A percentile compares a stretch with the other conserved stretches of the same genome.
phyloP scores from a whole-genome alignment of 805 yeast species.

The Yamadazyma kitorensis region DNA sequence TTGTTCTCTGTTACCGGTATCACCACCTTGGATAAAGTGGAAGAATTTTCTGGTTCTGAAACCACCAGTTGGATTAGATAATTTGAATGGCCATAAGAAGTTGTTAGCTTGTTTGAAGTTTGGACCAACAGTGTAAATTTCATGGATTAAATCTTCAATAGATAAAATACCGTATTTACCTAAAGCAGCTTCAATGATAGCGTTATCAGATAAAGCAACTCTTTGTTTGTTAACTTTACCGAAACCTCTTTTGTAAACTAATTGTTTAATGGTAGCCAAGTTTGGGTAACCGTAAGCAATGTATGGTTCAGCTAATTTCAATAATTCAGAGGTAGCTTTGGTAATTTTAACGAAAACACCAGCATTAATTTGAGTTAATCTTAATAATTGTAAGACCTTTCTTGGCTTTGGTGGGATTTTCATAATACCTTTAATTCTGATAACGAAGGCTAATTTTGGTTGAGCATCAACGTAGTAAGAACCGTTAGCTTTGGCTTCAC shows the following conservation, averaged over 20 bases:
- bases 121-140: conserved; percentile 94
- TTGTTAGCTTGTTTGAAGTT: conserved; percentile 98
- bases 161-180: conserved; percentile 93
- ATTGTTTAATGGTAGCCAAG: conserved; percentile 85
- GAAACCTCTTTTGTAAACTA: conserved; percentile 96
- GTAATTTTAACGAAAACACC: conserved; percentile 94
- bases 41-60: conserved; percentile 98
- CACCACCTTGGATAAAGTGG: conserved; percentile 97
- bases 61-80: conserved; percentile 96
- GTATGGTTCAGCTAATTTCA: conserved; percentile 94
- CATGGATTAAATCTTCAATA: conserved; percentile 93
- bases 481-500: conserved; percentile 92
- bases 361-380: conserved; percentile 91
- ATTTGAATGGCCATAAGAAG: conserved; percentile 98
- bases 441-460: conserved; percentile 89
- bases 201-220: conserved; percentile 83
- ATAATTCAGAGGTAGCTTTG: conserved; percentile 91
- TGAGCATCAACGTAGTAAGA: conserved; percentile 94
- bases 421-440: conserved; percentile 99
- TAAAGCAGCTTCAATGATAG: conserved; percentile 81
- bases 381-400: conserved; percentile 92
- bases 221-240: conserved; percentile 97
- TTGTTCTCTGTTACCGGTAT: conserved; percentile 97
- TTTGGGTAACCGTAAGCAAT: conserved; percentile 98
- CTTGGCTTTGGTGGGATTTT: conserved; percentile 99